Evolutionary conservation across 1,284 basidiomycete species (phyloP).

Genomic region (Malassezia arunalokei): DNA sequence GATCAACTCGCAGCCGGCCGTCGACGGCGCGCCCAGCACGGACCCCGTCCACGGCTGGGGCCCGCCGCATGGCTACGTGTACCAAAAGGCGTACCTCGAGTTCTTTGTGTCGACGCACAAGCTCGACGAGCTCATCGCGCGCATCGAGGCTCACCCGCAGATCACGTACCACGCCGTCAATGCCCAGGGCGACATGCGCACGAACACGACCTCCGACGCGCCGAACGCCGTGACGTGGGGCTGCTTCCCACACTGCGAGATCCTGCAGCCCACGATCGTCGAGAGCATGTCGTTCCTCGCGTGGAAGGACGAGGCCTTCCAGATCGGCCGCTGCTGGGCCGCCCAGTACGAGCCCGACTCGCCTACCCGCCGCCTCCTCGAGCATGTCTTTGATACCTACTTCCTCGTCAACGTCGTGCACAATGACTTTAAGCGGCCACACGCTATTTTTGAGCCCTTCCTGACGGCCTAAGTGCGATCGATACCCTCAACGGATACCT

Average conservation of each 20-base stretch:
- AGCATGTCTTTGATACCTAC: slow-evolving; percentile 32
- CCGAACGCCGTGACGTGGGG: slow-evolving; percentile 99
- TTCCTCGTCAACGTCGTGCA: slow-evolving; percentile 42
- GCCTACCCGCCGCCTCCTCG: slow-evolving; percentile 28
- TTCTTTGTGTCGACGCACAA: slow-evolving; percentile 75
- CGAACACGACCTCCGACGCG: slow-evolving; percentile 79
- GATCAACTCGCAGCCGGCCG: slow-evolving; percentile 92
- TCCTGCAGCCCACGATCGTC: slow-evolving; percentile 94
- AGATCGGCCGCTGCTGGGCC: slow-evolving; percentile 44
- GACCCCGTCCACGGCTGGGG: slow-evolving; percentile 54
- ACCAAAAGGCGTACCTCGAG: slow-evolving; percentile 77
- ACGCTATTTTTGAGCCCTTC: slow-evolving; percentile 42
- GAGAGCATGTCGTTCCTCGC: slow-evolving; percentile 52
- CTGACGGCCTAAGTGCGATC: slow-evolving; percentile 1
- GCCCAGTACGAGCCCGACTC: slow-evolving; percentile 30
- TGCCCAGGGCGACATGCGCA: slow-evolving; percentile 66
- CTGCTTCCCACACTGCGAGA: slow-evolving; percentile 81
- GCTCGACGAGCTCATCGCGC: slow-evolving; percentile 62
- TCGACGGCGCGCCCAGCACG: slow-evolving; percentile 65
- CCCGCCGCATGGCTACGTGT: slow-evolving; percentile 49
- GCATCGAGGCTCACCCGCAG: slow-evolving; percentile 74
- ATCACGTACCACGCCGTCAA: slow-evolving; percentile 96
- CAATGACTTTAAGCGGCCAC: slow-evolving; percentile 37
- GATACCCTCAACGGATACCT: slow-evolving; percentile 16
- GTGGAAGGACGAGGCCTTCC: slow-evolving; percentile 46